Conservation (phyloP, 202 grass and related monocot species). For the Panicum hallii region DNA sequence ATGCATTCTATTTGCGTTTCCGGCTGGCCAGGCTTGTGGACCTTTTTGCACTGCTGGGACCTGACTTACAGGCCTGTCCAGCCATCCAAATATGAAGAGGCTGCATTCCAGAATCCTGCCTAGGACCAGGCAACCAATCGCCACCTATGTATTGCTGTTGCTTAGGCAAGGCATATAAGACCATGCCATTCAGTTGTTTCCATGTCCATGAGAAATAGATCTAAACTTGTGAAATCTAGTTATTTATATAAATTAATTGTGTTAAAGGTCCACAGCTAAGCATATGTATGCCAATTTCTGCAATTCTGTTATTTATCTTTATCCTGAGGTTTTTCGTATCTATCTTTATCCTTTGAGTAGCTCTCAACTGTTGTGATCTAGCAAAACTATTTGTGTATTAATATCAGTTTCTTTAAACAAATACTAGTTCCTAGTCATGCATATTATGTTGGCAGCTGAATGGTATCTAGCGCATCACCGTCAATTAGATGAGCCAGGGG, state of each 20-base stretch:
- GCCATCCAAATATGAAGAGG: no score
- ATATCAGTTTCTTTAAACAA: background rate
- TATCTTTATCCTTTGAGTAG: background rate
- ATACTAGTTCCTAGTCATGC: background rate
- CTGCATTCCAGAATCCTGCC: no score
- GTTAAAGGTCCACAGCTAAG: background rate
- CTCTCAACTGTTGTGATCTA: background rate
- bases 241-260: background rate
- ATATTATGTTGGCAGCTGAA: background rate
- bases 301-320: slow-evolving; percentile 17
- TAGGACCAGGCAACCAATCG: no score
- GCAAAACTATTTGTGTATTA: background rate
- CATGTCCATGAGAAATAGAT: background rate
- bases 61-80: no score
- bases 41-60: no score
- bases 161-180: background rate
- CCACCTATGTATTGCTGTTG: background rate
- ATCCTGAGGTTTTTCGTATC: background rate
- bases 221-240: background rate
- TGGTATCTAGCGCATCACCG: background rate
- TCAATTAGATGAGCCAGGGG: background rate
- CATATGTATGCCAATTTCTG: background rate
- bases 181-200: background rate
- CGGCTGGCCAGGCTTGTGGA: no score
- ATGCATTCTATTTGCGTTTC: no score